Evolutionary conservation across 2,329 filamentous ascomycete genomes (phyloP), one percentile per base, ranked within the genome.

Genomic region (Celoporthe dispersa): DNA sequence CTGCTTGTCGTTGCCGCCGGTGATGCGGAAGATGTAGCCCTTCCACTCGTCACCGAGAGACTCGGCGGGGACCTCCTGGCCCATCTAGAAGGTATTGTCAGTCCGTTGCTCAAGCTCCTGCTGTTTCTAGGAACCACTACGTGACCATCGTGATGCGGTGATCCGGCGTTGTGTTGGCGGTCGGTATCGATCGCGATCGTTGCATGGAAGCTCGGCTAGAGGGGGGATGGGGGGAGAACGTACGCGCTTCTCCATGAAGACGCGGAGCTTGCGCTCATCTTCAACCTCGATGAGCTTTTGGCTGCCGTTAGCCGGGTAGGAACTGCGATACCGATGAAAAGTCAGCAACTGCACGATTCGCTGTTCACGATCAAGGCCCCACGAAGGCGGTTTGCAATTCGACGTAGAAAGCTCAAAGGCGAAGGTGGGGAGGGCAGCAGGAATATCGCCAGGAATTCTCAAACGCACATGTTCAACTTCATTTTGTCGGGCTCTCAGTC

Each of bases 1-100:
- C 90, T 99, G 97, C 94, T 99, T 99, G 93, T 99, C 96, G 92
- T 99, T 99, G 83, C 97, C 96, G 82, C 96, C 97, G 80, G 96
- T 99, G 88, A 99, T 98, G 84, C 91, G 92, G 92, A 99, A 94
- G 88, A 99, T 91, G 90, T 99, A 99, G 85, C 96, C 96, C 90
- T 98, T 98, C 93, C 97, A 99, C 88, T 99, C 96, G 83, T 98
- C 94, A 81, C 96, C 96, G 81, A 99, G 90, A 82, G 91, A 92
- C 88, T 99, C 97, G 81, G 92, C 96, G 79, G 92, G 86, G 79
- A 99, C 93, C 88, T 98, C 93, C 80, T 91, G 90, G 81, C 93
- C 93, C 93, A 96, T 96, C 87, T 91, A 80, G 75, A 76, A 75
- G 68, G 37, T 68, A 68, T 60, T 19, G 76, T 78, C 71, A 78